A percentile compares a stretch with the other conserved stretches of the same genome.
Conservation (phyloP, 208 protist species). For the Wallacemonas sp. region DNA sequence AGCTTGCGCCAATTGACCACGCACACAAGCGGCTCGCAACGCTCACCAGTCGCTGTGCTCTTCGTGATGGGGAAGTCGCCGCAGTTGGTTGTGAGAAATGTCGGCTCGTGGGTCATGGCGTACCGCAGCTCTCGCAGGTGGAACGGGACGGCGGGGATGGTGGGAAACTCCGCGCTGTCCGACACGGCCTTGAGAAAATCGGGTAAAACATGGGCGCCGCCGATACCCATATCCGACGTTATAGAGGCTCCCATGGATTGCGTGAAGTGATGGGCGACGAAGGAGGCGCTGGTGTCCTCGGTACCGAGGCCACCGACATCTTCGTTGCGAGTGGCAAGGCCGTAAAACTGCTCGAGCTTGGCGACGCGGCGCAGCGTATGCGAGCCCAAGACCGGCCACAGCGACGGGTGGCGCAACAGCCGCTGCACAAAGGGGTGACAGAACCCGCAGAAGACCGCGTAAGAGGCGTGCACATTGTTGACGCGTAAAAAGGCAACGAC, state of each 20-base stretch:
- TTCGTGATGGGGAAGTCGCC: slow-evolving; percentile 3
- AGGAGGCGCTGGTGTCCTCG: background rate
- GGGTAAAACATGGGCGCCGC: slow-evolving; percentile 13
- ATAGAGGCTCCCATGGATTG: slow-evolving; percentile 3
- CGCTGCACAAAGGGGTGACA: slow-evolving; percentile 41
- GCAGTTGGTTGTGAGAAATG: slow-evolving; percentile 28
- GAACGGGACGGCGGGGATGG: slow-evolving; percentile 40
- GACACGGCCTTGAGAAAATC: slow-evolving; percentile 42
- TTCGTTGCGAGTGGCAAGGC: background rate
- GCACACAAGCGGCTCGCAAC: slow-evolving; percentile 14
- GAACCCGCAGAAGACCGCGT: slow-evolving; percentile 38
- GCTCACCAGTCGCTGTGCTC: background rate
- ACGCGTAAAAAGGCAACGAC: slow-evolving; percentile 43
- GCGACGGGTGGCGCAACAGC: slow-evolving; percentile 12
- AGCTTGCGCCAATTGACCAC: slow-evolving; percentile 66
- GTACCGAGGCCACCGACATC: background rate
- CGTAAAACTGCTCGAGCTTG: slow-evolving; percentile 27
- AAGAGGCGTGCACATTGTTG: slow-evolving; percentile 56
- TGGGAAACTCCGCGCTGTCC: slow-evolving; percentile 42
- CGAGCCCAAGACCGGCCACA: slow-evolving; percentile 7
- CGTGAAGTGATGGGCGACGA: background rate
- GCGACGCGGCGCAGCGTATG: slow-evolving; percentile 26
- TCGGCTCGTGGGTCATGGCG: slow-evolving; percentile 27
- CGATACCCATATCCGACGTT: slow-evolving; percentile 6
- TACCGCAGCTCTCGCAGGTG: slow-evolving; percentile 37